These are phyloP conservation scores for Aspergillus kassunensis DNA, from an alignment of 495 filamentous ascomycete genomes.

Conservation along the genomic window DNA sequence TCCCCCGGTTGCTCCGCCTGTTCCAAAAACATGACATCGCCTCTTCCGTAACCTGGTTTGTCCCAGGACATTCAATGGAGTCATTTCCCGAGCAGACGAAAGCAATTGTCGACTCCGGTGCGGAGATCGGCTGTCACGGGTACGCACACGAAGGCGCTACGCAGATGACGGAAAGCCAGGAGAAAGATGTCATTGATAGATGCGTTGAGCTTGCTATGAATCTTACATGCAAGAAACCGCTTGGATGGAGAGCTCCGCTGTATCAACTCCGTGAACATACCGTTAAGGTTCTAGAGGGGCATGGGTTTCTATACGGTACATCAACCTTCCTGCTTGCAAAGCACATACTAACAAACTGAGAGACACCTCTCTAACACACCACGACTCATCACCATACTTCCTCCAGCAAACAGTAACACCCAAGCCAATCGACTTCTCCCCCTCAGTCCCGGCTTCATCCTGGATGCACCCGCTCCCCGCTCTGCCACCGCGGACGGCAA, in stretches of 20 bases:
- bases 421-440: constrained; percentile 40
- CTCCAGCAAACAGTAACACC: constrained; percentile 33
- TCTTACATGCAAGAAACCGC: constrained; percentile 49
- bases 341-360: neutral
- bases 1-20: constrained; percentile 54
- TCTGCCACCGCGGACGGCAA: constrained; percentile 13
- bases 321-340: neutral
- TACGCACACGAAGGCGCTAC: constrained; percentile 50
- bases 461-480: constrained; percentile 49
- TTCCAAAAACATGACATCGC: constrained; percentile 51
- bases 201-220: constrained; percentile 49
- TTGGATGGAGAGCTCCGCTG: constrained; percentile 55
- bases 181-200: constrained; percentile 50
- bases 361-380: constrained; percentile 20
- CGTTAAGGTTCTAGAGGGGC: constrained; percentile 50
- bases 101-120: constrained; percentile 50
- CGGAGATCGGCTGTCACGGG: constrained; percentile 59
- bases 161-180: constrained; percentile 55
- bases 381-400: constrained; percentile 45
- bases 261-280: constrained; percentile 56
- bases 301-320: constrained; percentile 54
- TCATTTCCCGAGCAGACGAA: constrained; percentile 53
- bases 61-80: constrained; percentile 60
- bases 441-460: constrained; percentile 26
- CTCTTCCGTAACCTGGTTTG: constrained; percentile 58